A percentile compares a stretch with the other conserved stretches of the same genome.
Evolutionary conservation across 2,329 filamentous ascomycete species (phyloP).

Genomic region (Torrubiellomyces zombiae): DNA sequence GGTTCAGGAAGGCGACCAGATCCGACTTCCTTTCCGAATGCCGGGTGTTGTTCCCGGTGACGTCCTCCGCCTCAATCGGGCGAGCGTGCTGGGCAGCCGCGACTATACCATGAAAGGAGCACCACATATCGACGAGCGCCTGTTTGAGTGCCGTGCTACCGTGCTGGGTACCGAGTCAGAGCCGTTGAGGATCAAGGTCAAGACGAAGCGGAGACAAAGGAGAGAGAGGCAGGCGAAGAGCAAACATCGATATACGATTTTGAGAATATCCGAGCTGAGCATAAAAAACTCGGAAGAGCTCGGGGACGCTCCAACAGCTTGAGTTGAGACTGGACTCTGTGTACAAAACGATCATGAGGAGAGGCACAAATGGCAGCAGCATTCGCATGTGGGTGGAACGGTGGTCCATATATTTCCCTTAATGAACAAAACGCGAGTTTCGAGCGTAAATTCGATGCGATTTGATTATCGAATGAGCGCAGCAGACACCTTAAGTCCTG

Average conservation of each 20-base stretch:
- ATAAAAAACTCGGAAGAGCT: slow-evolving; percentile 32
- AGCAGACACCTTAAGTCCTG: too few species aligned
- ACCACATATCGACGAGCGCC: slow-evolving; percentile 65
- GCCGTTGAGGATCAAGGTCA: slow-evolving; percentile 60
- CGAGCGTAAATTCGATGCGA: too few species aligned
- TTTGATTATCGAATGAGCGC: too few species aligned
- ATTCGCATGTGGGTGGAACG: too few species aligned
- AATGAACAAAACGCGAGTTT: too few species aligned
- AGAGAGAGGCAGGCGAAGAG: slow-evolving; percentile 62
- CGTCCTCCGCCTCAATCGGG: slow-evolving; percentile 73
- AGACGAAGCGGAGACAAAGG: slow-evolving; percentile 65
- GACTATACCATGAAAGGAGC: slow-evolving; percentile 78
- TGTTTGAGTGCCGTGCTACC: slow-evolving; percentile 73
- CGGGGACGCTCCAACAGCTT: slow-evolving; percentile 9
- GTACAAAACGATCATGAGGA: too few species aligned
- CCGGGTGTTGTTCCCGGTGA: slow-evolving; percentile 64
- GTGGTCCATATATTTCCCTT: too few species aligned
- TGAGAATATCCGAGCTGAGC: slow-evolving; percentile 69
- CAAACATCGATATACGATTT: slow-evolving; percentile 78
- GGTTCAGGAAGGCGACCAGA: slow-evolving; percentile 55
- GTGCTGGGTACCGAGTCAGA: slow-evolving; percentile 75
- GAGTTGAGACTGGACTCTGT: too few species aligned
- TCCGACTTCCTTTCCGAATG: slow-evolving; percentile 70
- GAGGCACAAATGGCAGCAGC: too few species aligned
- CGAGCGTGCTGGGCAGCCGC: slow-evolving; percentile 63